Base-by-base conservation (phyloP, 108 stramenopile genomes). In the Chaetoceros muelleri region DNA sequence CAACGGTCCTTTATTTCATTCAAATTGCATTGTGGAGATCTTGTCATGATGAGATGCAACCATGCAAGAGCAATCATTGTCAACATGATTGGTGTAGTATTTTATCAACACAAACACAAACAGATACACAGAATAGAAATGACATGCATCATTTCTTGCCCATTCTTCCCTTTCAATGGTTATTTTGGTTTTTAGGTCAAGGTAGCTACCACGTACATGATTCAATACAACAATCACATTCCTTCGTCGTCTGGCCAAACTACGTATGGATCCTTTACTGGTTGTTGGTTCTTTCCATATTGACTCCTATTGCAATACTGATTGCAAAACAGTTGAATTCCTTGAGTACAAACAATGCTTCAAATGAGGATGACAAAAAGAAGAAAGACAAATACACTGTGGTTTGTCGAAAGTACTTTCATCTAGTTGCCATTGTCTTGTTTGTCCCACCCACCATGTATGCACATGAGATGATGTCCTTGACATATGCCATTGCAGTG, bases 331-430 rank as follows among this genome's bases (percentile, higher is more conserved):
- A n/a, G n/a, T n/a, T n/a, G n/a, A n/a, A n/a, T n/a, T n/a, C n/a
- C n/a, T n/a, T n/a, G 52, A 28, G 60, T 61, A 17, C 18, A 28
- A 8, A 28, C 29, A 5, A 53, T 53, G 7, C 48, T 50, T 40
- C 34, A 10, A 40, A 10, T 40, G 34, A 40, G 34, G 34, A 10
- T 40, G 34, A 13, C 5, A 13, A 13, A 13, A 40, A 47, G 30
- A 52, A 46, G 19, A 20, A 24, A 28, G 5, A 48, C 20, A 28
- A 31, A 16, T 53, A 60, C 18, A 76, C 82, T 19, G 66, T 80
- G 19, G 46, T 82, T 29, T 62, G 70, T 61, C 60, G 87, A 40
- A 91, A 87, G 72, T 91, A 80, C 74, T 91, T 91, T 70, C 90
- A 91, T 60, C 34, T 76, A 0, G 67, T 91, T 1, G 85, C 85